Conservation (phyloP, 1,284 basidiomycete genomes). For the Tremellales sp. region DNA sequence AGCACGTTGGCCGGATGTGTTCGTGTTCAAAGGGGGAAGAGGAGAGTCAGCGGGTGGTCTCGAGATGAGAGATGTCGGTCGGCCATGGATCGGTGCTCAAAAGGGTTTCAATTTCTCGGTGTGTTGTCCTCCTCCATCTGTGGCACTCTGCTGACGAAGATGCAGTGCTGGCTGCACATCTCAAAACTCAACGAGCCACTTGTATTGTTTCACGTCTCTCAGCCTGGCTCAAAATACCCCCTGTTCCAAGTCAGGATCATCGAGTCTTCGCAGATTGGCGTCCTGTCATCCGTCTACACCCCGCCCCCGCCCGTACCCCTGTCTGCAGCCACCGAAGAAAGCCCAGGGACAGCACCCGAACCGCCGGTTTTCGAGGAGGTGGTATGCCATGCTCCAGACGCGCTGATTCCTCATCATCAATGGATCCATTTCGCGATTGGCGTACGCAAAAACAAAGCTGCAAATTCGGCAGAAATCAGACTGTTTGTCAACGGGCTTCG, state of each 20-base stretch:
- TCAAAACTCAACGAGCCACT: slow-evolving; percentile 40
- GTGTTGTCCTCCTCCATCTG: slow-evolving; percentile 6
- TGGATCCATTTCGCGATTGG: slow-evolving; percentile 47
- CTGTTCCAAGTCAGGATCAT: slow-evolving; percentile 43
- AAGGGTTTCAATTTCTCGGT: slow-evolving; percentile 47
- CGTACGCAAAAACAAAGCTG: slow-evolving; percentile 29
- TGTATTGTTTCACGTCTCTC: slow-evolving; percentile 40
- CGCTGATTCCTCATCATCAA: slow-evolving; percentile 43
- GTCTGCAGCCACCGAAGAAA: slow-evolving; percentile 4
- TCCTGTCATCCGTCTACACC: slow-evolving; percentile 24
- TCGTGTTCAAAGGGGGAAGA: slow-evolving; percentile 31
- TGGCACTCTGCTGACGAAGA: slow-evolving; percentile 1
- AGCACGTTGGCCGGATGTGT: slow-evolving; percentile 37
- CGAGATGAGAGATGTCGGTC: slow-evolving; percentile 33
- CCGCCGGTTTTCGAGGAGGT: slow-evolving; percentile 25
- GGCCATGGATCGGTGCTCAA: slow-evolving; percentile 34
- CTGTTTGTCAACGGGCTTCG: slow-evolving; percentile 41
- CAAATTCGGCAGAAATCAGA: slow-evolving; percentile 31
- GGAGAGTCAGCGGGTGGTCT: slow-evolving; percentile 32
- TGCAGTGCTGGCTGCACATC: slow-evolving; percentile 43
- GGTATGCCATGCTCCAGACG: slow-evolving; percentile 40
- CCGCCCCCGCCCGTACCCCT: slow-evolving; percentile 1
- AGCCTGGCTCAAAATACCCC: slow-evolving; percentile 23
- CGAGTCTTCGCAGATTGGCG: slow-evolving; percentile 46
- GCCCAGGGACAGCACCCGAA: slow-evolving; percentile 6